These are phyloP conservation scores for Nannizziopsis arthrosporioides DNA, from an alignment of 2,329 filamentous ascomycete species.

Conservation along the genomic window DNA sequence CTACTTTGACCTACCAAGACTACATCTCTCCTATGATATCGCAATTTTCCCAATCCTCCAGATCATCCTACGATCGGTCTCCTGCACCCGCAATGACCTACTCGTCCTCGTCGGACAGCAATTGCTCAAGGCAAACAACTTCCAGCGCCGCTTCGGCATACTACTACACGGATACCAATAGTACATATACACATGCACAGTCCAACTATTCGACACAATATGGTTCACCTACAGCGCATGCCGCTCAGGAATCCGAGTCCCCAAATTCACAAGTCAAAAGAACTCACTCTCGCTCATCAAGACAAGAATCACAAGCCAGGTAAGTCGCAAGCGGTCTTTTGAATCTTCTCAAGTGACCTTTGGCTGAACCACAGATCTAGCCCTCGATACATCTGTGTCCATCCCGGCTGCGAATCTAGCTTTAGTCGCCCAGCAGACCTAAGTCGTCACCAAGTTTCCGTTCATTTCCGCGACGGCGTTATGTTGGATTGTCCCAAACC, in stretches of 20 bases:
- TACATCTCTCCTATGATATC: constrained; percentile 9
- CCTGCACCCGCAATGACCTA: constrained; percentile 16
- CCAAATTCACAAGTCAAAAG: constrained; percentile 1
- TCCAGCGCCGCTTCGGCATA: constrained; percentile 13
- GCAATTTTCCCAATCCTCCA: background rate
- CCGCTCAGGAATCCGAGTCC: background rate
- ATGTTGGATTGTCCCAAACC: constrained; percentile 35
- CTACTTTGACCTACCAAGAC: constrained; percentile 4
- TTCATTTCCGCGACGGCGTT: constrained; percentile 32
- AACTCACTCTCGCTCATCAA: constrained; percentile 4
- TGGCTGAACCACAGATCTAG: constrained; percentile 9
- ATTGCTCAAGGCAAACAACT: constrained; percentile 13
- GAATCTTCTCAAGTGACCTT: background rate
- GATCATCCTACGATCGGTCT: constrained; percentile 7
- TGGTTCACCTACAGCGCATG: background rate
- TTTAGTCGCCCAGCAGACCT: constrained; percentile 41
- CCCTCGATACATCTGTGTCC: constrained; percentile 17
- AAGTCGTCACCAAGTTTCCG: constrained; percentile 38
- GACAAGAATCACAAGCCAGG: constrained; percentile 3
- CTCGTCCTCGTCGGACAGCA: constrained; percentile 16
- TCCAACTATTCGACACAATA: constrained; percentile 2
- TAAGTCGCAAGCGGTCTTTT: background rate
- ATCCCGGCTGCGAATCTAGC: constrained; percentile 20
- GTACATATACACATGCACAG: background rate
- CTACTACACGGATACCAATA: constrained; percentile 5